Evolutionary conservation across 176 grass and related monocot species (phyloP), one percentile per base, ranked within the genome.

Genomic region (Oryza punctata): DNA sequence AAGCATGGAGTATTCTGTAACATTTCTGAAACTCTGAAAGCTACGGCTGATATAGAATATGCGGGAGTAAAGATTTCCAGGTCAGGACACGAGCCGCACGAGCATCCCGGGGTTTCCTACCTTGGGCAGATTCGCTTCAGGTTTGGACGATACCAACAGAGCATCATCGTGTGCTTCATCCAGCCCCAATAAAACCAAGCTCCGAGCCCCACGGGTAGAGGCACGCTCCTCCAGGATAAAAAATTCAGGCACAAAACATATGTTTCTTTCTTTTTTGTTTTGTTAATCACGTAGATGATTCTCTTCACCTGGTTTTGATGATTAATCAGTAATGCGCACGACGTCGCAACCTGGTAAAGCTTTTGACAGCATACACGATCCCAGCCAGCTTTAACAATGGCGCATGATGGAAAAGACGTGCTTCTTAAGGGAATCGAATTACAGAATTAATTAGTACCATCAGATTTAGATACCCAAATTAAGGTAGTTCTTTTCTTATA

Each of bases 101-200:
- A n/a, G 88, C 79, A 90, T 86, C 83, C 29, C 73, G 35, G 10
- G 46, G 78, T 30, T 77, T 68, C 72, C 67, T 19, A 3, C 12
- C 78, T 27, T 82, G 15, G 73, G 79, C 75, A 52, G 84, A 82
- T 90, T 81, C 84, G 78, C 28, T 75, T 16, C 3, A 46, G 45
- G 1, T 18, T 79, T 86, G 75, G 88, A 90, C 73, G 84, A 26
- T 73, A 69, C 32, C 88, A 6, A 73, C 21, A 4, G 57, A 32
- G 67, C 66, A 72, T 78, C 88, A 73, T 33, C 16, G 33, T 64
- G 75, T 54, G 52, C 76, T 23, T 69, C 78, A 33, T n/a, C 68
- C 69, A 47, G 33, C 30, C 70, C 63, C 63, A 57, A 87, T 57
- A 12, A 54, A 15, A 68, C 47, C 78, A 21, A 44, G 30, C 43